Percentiles rank a stretch among this genome's conserved stretches.
Conservation (phyloP, 768 basidiomycete genomes). For the Tulasnella sp. region DNA sequence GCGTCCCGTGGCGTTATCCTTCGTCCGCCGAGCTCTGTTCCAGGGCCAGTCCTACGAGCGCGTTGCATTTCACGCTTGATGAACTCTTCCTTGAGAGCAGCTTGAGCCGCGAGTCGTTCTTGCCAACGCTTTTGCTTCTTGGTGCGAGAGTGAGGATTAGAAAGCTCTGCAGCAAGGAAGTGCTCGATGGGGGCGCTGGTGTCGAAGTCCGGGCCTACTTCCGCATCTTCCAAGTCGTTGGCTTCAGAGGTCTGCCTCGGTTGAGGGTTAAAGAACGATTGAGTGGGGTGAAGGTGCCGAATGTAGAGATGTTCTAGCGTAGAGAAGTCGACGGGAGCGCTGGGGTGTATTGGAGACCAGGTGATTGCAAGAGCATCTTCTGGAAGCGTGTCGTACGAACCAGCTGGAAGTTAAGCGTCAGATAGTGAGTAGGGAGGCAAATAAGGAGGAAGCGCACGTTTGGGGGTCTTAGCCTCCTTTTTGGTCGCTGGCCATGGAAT, state of each 20-base stretch:
- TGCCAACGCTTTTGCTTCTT: conserved; percentile 80
- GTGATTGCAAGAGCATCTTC: conserved; percentile 65
- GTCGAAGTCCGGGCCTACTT: conserved; percentile 39
- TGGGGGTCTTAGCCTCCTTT: not conserved
- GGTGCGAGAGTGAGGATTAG: conserved; percentile 77
- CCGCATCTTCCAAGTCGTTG: not conserved
- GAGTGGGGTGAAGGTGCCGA: conserved; percentile 42
- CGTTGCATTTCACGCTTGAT: conserved; percentile 44
- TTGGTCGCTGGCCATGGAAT: conserved; percentile 68
- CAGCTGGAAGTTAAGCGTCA: conserved; percentile 42
- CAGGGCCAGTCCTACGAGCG: conserved; percentile 23
- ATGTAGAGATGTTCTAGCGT: conserved; percentile 58
- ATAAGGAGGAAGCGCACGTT: conserved; percentile 23
- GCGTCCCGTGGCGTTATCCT: conserved; percentile 51
- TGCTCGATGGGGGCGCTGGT: conserved; percentile 60
- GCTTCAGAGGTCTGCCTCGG: not conserved
- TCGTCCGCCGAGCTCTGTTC: conserved; percentile 52
- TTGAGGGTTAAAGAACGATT: conserved; percentile 13
- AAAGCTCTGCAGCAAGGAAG: conserved; percentile 63
- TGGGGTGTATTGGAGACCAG: conserved; percentile 56
- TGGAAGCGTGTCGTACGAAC: conserved; percentile 60
- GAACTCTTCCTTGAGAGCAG: conserved; percentile 50
- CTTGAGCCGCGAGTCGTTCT: conserved; percentile 48
- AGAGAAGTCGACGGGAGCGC: conserved; percentile 43
- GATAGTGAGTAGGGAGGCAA: conserved; percentile 15